These are phyloP conservation scores for Spathaspora boniae DNA, from an alignment of 805 yeast species.

Conservation along the genomic window DNA sequence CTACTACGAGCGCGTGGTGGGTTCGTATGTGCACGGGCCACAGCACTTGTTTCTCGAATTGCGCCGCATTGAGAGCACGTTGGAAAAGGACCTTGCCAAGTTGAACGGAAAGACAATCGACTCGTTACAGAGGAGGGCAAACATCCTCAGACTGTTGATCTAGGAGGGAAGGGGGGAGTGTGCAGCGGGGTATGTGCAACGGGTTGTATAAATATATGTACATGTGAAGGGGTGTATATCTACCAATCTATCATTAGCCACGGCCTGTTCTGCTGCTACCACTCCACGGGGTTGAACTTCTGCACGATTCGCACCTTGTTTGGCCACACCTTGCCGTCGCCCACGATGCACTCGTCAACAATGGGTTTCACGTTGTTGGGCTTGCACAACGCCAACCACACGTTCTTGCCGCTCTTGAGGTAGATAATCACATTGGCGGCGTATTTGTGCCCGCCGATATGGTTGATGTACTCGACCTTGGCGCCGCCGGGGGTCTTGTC, in stretches of 20 bases:
- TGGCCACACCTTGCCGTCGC: conserved; percentile 69
- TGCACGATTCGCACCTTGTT: conserved; percentile 60
- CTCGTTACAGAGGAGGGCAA: conserved; percentile 47
- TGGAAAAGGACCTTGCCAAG: conserved; percentile 30
- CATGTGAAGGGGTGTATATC: neutral
- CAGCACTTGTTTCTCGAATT: no score
- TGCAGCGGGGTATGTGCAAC: no score
- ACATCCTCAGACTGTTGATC: conserved; percentile 34
- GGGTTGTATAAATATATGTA: neutral
- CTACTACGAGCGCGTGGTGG: no score
- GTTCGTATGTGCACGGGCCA: no score
- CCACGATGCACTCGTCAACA: conserved; percentile 68
- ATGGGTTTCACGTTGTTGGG: conserved; percentile 75
- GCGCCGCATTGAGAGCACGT: conserved; percentile 41
- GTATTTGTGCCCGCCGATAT: conserved; percentile 94
- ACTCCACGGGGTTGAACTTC: conserved; percentile 49
- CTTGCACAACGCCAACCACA: conserved; percentile 85
- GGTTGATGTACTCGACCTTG: conserved; percentile 67
- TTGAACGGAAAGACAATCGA: conserved; percentile 45
- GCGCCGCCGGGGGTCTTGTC: conserved; percentile 78
- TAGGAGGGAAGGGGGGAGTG: neutral
- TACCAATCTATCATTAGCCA: neutral
- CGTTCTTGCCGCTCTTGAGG: conserved; percentile 62
- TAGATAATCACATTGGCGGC: conserved; percentile 87
- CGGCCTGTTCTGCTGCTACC: conserved; percentile 45